Evolutionary conservation across 2,329 filamentous ascomycete species (phyloP).

Genomic region (Seiridium unicorne): DNA sequence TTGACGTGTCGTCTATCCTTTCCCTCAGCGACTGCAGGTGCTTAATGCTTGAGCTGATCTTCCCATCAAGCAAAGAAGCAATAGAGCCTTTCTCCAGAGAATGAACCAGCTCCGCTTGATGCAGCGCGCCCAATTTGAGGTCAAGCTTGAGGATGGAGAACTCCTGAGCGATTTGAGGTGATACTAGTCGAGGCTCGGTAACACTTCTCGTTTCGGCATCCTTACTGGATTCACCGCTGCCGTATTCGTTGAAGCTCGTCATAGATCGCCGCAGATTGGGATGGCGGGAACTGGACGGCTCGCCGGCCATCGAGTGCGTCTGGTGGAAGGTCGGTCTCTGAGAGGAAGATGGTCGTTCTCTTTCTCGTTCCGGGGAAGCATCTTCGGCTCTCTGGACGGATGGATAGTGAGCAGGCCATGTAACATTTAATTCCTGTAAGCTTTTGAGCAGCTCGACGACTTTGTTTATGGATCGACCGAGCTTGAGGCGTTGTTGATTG

Average conservation of each 20-base stretch:
- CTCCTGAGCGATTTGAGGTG: conserved; percentile 89
- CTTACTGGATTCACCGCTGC: conserved; percentile 69
- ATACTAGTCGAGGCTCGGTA: conserved; percentile 78
- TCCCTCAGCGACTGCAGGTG: conserved; percentile 85
- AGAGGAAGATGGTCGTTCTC: conserved; percentile 34
- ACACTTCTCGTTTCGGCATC: conserved; percentile 59
- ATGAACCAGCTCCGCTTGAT: conserved; percentile 89
- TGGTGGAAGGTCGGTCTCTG: conserved; percentile 63
- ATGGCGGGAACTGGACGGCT: conserved; percentile 34
- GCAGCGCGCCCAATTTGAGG: conserved; percentile 81
- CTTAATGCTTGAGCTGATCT: conserved; percentile 90
- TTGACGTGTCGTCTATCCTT: conserved; percentile 94
- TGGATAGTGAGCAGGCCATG: conserved; percentile 95
- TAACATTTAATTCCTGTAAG: conserved; percentile 83
- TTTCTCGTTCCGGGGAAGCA: conserved; percentile 26
- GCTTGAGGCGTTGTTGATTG: conserved; percentile 83
- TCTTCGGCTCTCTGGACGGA: conserved; percentile 66
- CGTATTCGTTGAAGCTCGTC: conserved; percentile 64
- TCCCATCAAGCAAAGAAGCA: conserved; percentile 85
- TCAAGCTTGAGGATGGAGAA: conserved; percentile 96
- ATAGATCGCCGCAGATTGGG: conserved; percentile 66
- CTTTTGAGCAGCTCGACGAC: conserved; percentile 81
- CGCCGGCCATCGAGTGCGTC: conserved; percentile 58
- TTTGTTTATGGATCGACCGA: conserved; percentile 84
- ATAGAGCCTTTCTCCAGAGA: conserved; percentile 91